Conservation (phyloP, 495 filamentous ascomycete genomes). For the Jackrogersella multiformis region DNA sequence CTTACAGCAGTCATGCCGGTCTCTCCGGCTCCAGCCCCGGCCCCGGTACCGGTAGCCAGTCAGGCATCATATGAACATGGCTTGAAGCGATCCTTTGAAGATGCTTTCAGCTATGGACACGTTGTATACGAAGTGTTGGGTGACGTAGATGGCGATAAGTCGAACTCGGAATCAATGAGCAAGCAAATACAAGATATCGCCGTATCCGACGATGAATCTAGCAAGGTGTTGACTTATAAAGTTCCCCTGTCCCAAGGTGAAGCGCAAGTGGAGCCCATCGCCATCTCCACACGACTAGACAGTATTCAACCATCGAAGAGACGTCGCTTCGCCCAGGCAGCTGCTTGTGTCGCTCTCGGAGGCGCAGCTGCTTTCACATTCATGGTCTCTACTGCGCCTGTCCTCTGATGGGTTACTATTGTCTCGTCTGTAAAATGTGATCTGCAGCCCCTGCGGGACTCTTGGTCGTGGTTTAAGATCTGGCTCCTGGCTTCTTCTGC, state of each 20-base stretch:
- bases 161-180: not conserved
- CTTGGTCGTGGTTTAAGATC: not conserved
- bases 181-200: not conserved
- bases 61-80: not conserved
- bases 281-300: constrained; percentile 6
- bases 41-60: not conserved
- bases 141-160: not conserved
- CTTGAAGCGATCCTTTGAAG: constrained; percentile 31
- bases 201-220: not conserved
- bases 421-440: not conserved
- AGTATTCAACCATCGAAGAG: constrained; percentile 40
- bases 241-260: not conserved
- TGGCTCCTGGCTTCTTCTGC: not conserved
- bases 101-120: constrained; percentile 20
- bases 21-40: not conserved
- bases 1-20: not conserved
- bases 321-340: constrained; percentile 42
- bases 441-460: not conserved
- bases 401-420: constrained; percentile 22
- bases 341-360: constrained; percentile 47
- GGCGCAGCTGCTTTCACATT: constrained; percentile 47
- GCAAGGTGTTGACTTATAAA: not conserved
- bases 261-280: not conserved
- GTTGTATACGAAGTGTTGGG: not conserved
- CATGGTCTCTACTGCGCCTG: constrained; percentile 47